Evolutionary conservation across 106 monocot genomes (phyloP), one percentile per base, ranked within the genome.

Genomic region (Allium sativum): DNA sequence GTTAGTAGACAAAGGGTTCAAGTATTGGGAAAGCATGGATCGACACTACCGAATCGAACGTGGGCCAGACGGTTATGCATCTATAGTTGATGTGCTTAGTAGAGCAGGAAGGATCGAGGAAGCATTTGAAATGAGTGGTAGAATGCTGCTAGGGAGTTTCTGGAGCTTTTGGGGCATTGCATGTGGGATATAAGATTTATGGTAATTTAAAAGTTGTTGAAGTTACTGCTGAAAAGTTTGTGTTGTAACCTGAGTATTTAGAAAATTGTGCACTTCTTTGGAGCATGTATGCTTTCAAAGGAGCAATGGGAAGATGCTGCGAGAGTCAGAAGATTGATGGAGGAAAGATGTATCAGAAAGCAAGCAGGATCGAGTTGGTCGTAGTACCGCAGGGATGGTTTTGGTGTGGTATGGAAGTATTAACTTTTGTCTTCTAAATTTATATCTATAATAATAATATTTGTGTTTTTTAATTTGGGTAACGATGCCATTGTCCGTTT

Each of bases 161-260:
- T 1, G 80, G 74, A 18, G 77, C 80, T n/a, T 72, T 80, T 18
- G 84, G 84, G n/a, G 80, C 84, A 15, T 64, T 85, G 74, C 74
- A 80, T 40, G 67, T 66, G 7, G 84, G 76, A n/a, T 85, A 80
- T 43, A 77, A 70, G 55, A 81, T 65, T 47, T 74, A 81, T 20
- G 51, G 52, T 10, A 71, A 84, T 72, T 62, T 73, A 51, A 77
- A 84, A 59, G 77, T 84, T 44, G 84, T 70, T 19, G 73, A 80
- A 48, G 47, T 21, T 65, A 73, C 74, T 59, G 84, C 84, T 2
- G 58, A 53, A 15, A 59, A 76, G 58, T 80, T 84, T 68, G 59
- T 62, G 50, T 21, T 84, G 67, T 74, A 84, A 57, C 84, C 84
- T 50, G 52, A 60, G 7, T 80, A 84, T 42, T 69, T 76, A 1